Base-by-base conservation (phyloP, 2,329 filamentous ascomycete genomes). In the Nannizzia gypsea region DNA sequence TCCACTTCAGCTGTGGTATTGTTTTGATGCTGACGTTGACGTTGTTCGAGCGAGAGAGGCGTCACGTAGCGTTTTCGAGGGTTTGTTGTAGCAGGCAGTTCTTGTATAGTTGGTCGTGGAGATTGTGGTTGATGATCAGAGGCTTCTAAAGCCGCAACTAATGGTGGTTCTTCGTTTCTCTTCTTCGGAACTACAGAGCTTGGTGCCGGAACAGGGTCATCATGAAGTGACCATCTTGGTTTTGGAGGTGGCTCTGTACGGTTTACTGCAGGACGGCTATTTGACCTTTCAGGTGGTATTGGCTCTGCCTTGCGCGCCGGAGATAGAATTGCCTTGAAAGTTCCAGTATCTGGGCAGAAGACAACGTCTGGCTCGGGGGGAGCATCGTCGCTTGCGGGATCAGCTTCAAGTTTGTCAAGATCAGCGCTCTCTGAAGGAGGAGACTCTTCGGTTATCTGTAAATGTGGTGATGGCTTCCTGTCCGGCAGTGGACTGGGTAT, bases 261-360 rank as follows among this genome's bases (percentile, higher is more conserved):
- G 2, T 42, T 36, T 11, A 31, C n/a, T 5, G 28, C 20, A 15
- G 20, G 17, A 17, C 22, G 46, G 8, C 6, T 56, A 13, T 17
- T 36, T 44, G 56, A 8, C 15, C 17, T 22, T 17, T 44, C 56
- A 15, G 6, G 11, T 20, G 11, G 15, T 17, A 17, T 38, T 6
- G 26, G 6, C 13, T 48, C 20, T 17, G 31, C 36, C 31, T 60
- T 60, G n/a, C 34, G 42, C 6, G 15, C 26, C 8, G 73, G 73
- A 11, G 74, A 75, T 22, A 73, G 70, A 22, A 74, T 67, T 6
- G 71, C 68, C 34, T 68, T 70, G 59, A 77, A 77, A 3, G 74
- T 77, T n/a, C 74, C 74, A 1, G 73, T 76, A 57, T 68, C 68
- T 3, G 74, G 74, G 6, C 73, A 76, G 61, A 76, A 77, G 0